Percentiles rank a stretch among this genome's conserved stretches.
Evolutionary conservation across 139 green algal genomes (phyloP).

Genomic region (Desmodesmus armatus): DNA sequence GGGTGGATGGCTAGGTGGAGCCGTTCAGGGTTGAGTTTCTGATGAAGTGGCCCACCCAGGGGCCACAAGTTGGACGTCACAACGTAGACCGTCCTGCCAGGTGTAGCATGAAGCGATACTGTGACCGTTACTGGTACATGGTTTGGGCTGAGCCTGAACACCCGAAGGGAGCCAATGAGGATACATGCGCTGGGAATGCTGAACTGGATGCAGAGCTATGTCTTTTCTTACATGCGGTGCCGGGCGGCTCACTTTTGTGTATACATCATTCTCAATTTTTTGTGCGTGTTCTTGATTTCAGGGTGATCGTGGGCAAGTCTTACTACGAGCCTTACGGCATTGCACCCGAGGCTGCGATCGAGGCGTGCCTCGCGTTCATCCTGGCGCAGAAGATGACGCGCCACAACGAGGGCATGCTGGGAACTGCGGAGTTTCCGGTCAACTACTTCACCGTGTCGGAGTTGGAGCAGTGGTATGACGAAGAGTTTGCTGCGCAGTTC

Average conservation of each 20-base stretch:
- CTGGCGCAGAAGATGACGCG: slow-evolving; percentile 50
- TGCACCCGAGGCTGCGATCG: slow-evolving; percentile 64
- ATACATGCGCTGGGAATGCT: too few relatives aligned
- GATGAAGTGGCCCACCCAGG: slow-evolving; percentile 74
- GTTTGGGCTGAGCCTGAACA: too few relatives aligned
- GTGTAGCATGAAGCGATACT: too few relatives aligned
- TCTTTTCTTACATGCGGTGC: too few relatives aligned
- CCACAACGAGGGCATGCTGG: slow-evolving; percentile 62
- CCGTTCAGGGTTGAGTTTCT: slow-evolving; percentile 55
- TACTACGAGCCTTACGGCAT: slow-evolving; percentile 76
- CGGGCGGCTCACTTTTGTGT: too few relatives aligned
- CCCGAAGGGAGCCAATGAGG: too few relatives aligned
- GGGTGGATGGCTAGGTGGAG: slow-evolving; percentile 60
- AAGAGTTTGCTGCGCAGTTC: slow-evolving; percentile 51
- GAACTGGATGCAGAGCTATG: too few relatives aligned
- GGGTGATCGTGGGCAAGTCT: slow-evolving; percentile 78
- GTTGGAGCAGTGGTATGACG: slow-evolving; percentile 84
- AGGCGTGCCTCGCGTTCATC: slow-evolving; percentile 74
- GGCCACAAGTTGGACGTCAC: slow-evolving; percentile 85
- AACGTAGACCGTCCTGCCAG: too few relatives aligned
- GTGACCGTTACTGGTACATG: too few relatives aligned
- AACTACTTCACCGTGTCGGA: slow-evolving; percentile 94
- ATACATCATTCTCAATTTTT: neutral
- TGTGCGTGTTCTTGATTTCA: slow-evolving; percentile 13
- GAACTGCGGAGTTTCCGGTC: slow-evolving; percentile 80